Evolutionary conservation across 352 stramenopile genomes (phyloP).

Genomic region (Globisporangium barbulae): DNA sequence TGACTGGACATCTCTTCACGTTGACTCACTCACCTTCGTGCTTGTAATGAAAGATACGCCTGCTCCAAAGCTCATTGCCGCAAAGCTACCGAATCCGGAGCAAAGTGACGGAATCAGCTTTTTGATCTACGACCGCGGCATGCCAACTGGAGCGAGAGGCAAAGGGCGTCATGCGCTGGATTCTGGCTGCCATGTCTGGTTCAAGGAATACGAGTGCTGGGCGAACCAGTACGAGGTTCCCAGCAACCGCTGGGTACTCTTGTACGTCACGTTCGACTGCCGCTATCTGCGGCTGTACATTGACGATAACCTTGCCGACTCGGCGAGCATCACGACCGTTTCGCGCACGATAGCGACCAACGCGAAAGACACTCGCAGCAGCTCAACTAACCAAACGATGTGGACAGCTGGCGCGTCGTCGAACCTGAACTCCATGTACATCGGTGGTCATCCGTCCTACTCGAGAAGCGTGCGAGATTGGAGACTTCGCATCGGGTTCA

Average conservation of each 20-base stretch:
- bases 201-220: constrained; percentile 41
- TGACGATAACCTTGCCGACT: constrained; percentile 43
- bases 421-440: constrained; percentile 40
- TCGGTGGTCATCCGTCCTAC: constrained; percentile 51
- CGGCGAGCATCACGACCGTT: constrained; percentile 22
- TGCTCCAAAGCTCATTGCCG: constrained; percentile 40
- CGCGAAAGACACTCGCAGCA: background rate
- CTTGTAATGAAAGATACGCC: constrained; percentile 10
- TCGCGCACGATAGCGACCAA: background rate
- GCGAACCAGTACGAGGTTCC: constrained; percentile 47
- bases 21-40: constrained; percentile 8
- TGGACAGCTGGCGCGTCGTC: constrained; percentile 14
- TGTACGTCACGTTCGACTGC: constrained; percentile 47
- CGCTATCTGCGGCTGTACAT: constrained; percentile 46
- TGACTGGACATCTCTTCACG: background rate
- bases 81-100: constrained; percentile 25
- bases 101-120: constrained; percentile 28
- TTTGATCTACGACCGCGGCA: constrained; percentile 49
- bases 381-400: constrained; percentile 19
- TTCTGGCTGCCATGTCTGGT: constrained; percentile 46
- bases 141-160: constrained; percentile 5
- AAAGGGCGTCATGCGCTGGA: constrained; percentile 16
- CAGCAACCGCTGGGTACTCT: constrained; percentile 45
- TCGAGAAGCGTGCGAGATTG: constrained; percentile 45
- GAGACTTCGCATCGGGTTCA: constrained; percentile 44